Conservation (phyloP, 768 basidiomycete species). For the Obba rivulosa region DNA sequence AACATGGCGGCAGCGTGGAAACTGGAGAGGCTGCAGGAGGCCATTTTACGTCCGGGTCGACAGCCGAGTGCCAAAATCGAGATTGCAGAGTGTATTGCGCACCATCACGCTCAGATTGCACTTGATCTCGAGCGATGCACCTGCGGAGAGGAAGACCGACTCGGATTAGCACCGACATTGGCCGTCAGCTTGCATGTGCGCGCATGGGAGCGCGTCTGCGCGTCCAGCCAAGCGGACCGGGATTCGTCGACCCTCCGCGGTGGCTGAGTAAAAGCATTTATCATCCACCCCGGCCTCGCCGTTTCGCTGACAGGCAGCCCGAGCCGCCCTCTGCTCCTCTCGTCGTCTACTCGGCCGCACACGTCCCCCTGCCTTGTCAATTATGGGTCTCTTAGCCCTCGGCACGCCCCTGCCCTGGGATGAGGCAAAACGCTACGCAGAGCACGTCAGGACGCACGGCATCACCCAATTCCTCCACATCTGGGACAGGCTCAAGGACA, state of each 20-base stretch:
- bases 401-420: conserved; percentile 93
- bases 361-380: conserved; percentile 1
- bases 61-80: too few species aligned
- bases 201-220: too few species aligned
- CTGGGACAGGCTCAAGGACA: conserved; percentile 89
- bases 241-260: conserved; percentile 6
- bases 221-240: too few species aligned
- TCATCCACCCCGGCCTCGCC: conserved; percentile 3
- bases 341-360: neutral
- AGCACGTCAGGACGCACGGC: conserved; percentile 88
- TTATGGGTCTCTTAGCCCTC: conserved; percentile 89
- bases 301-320: conserved; percentile 6
- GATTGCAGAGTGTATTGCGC: too few species aligned
- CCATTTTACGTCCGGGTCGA: too few species aligned
- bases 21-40: too few species aligned
- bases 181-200: too few species aligned
- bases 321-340: neutral
- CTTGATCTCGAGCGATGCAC: too few species aligned
- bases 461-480: conserved; percentile 92
- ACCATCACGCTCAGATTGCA: too few species aligned
- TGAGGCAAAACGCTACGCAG: conserved; percentile 79
- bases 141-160: too few species aligned
- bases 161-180: too few species aligned
- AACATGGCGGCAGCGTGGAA: too few species aligned
- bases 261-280: conserved; percentile 12